A percentile compares a stretch with the other conserved stretches of the same genome.
These are phyloP conservation scores for Xylaria sp. DNA, from an alignment of 2,329 filamentous ascomycete species.

Conservation along the genomic window DNA sequence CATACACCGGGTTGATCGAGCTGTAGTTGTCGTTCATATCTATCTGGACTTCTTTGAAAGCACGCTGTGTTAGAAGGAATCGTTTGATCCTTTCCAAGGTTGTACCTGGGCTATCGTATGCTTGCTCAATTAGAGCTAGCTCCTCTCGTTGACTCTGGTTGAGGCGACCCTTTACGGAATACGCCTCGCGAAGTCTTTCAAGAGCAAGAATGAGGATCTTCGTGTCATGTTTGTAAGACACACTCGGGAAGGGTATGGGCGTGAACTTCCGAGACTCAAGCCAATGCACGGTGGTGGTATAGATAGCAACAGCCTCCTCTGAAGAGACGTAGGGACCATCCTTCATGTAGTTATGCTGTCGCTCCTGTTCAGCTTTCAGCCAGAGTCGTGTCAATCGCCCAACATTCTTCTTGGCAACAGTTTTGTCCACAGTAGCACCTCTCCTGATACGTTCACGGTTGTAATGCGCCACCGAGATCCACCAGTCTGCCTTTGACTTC, in stretches of 20 bases:
- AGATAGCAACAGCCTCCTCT: conserved; percentile 97
- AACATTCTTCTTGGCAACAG: conserved; percentile 98
- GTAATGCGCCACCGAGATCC: conserved; percentile 98
- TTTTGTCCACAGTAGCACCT: conserved; percentile 98
- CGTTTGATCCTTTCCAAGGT: conserved; percentile 96
- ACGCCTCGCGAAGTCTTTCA: conserved; percentile 90
- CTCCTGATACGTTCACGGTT: conserved; percentile 96
- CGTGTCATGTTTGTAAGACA: conserved; percentile 99
- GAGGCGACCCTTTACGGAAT: conserved; percentile 94
- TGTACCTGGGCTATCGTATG: conserved; percentile 96
- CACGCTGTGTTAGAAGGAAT: conserved; percentile 93
- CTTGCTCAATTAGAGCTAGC: conserved; percentile 94
- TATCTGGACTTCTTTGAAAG: conserved; percentile 99
- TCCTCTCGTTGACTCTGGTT: conserved; percentile 99
- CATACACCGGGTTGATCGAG: conserved; percentile 98
- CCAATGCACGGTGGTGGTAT: conserved; percentile 99
- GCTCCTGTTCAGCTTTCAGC: conserved; percentile 97
- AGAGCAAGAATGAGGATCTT: conserved; percentile 97
- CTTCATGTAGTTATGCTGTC: conserved; percentile 99
- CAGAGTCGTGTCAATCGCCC: conserved; percentile 92
- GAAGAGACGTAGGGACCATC: conserved; percentile 98
- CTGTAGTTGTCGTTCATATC: conserved; percentile 99
- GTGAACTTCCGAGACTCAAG: conserved; percentile 98
- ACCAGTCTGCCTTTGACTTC: conserved; percentile 99
- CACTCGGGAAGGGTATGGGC: conserved; percentile 96